These are phyloP conservation scores for Chrysoporthe austroafricana DNA, from an alignment of 2,329 filamentous ascomycete genomes.

Conservation along the genomic window DNA sequence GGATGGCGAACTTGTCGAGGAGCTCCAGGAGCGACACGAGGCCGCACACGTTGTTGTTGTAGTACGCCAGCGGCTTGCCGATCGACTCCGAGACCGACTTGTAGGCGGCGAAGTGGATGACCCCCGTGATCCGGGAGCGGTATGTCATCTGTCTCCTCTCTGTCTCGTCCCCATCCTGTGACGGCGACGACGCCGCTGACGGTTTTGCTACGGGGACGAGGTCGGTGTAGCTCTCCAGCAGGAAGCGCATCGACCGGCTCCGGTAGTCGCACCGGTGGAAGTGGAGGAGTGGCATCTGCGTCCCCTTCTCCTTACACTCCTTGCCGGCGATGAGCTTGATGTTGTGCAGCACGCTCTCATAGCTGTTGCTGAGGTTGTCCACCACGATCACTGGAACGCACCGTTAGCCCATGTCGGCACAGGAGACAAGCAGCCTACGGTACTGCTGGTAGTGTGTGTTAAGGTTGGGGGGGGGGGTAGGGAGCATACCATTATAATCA, in stretches of 20 bases:
- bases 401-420: slow-evolving; percentile 9
- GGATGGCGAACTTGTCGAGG: slow-evolving; percentile 63
- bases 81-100: slow-evolving; percentile 70
- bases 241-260: slow-evolving; percentile 42
- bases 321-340: slow-evolving; percentile 36
- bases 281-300: slow-evolving; percentile 37
- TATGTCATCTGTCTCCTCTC: slow-evolving; percentile 30
- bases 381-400: slow-evolving; percentile 45
- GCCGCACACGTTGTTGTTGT: slow-evolving; percentile 69
- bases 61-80: slow-evolving; percentile 63
- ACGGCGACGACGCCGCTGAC: not conserved
- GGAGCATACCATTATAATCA: slow-evolving; percentile 48
- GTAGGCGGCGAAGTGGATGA: slow-evolving; percentile 73
- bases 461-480: not conserved
- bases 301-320: slow-evolving; percentile 34
- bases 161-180: slow-evolving; percentile 8
- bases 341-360: slow-evolving; percentile 37
- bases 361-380: slow-evolving; percentile 51
- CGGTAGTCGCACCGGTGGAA: slow-evolving; percentile 46
- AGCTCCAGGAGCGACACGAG: slow-evolving; percentile 62
- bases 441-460: not conserved
- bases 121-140: slow-evolving; percentile 58
- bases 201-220: slow-evolving; percentile 25
- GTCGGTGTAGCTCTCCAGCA: slow-evolving; percentile 42
- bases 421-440: not conserved